Conservation (phyloP, 192 early-diverging fungal species). For the Coemansia sp. region DNA sequence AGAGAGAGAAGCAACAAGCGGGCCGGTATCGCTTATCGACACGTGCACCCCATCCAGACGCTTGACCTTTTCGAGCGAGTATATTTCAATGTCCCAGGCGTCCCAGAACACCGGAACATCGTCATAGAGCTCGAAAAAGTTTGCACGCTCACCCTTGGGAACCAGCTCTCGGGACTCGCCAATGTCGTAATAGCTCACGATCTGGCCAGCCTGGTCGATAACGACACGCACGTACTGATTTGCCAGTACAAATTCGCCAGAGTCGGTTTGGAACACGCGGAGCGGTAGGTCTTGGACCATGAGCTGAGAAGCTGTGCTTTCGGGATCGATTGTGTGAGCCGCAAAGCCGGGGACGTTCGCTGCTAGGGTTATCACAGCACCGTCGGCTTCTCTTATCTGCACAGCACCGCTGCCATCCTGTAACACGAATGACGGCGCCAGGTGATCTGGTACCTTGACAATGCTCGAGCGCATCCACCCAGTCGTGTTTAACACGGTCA, state of each 20-base stretch:
- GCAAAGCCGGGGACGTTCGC: constrained; percentile 33
- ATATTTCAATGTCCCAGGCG: constrained; percentile 86
- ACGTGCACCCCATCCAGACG: constrained; percentile 57
- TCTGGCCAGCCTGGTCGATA: constrained; percentile 70
- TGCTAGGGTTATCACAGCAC: constrained; percentile 15
- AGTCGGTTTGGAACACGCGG: constrained; percentile 11
- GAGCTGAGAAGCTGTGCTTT: background rate
- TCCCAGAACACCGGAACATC: constrained; percentile 90
- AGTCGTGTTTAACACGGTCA: constrained; percentile 63
- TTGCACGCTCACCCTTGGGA: constrained; percentile 60
- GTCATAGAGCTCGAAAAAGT: constrained; percentile 81
- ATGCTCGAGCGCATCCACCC: constrained; percentile 67
- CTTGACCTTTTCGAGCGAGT: constrained; percentile 82
- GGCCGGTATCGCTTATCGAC: constrained; percentile 69
- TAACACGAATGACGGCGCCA: background rate
- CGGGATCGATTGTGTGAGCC: constrained; percentile 1
- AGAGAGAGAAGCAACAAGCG: constrained; percentile 69
- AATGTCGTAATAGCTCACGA: constrained; percentile 65
- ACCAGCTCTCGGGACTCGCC: constrained; percentile 52
- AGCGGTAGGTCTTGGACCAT: background rate
- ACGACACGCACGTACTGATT: constrained; percentile 68
- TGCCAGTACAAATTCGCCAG: constrained; percentile 59
- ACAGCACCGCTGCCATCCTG: background rate
- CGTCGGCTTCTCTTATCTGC: constrained; percentile 15
- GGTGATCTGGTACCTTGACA: constrained; percentile 58